Conservation (phyloP, 2,329 filamentous ascomycete genomes). For the Fusarium sp. region DNA sequence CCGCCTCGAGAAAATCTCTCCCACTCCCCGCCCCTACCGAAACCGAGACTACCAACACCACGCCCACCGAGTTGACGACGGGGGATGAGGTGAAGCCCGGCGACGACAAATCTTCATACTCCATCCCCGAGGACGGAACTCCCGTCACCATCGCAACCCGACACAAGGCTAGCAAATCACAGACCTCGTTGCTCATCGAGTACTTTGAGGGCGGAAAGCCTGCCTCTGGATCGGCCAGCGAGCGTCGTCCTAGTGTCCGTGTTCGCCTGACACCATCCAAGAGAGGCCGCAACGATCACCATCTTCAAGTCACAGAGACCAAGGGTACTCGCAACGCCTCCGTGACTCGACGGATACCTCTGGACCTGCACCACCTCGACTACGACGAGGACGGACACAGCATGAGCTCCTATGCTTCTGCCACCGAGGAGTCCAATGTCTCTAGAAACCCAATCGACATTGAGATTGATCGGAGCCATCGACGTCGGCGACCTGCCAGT, state of each 20-base stretch:
- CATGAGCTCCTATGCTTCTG: conserved; percentile 77
- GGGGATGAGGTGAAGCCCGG: conserved; percentile 73
- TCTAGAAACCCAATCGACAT: conserved; percentile 83
- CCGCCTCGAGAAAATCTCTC: conserved; percentile 64
- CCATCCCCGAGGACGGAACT: conserved; percentile 84
- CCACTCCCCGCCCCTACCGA: conserved; percentile 82
- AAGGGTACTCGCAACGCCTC: conserved; percentile 75
- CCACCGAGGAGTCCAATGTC: conserved; percentile 79
- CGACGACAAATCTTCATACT: conserved; percentile 76
- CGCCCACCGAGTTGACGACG: conserved; percentile 64
- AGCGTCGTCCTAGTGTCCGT: conserved; percentile 81
- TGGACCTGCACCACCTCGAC: conserved; percentile 52
- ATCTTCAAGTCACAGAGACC: conserved; percentile 86
- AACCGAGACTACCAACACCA: conserved; percentile 65
- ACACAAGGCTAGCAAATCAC: conserved; percentile 68
- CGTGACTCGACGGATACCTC: conserved; percentile 61
- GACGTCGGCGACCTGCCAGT: conserved; percentile 70
- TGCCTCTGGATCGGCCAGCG: conserved; percentile 60
- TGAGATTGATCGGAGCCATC: conserved; percentile 73
- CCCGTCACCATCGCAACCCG: conserved; percentile 90
- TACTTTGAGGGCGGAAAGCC: conserved; percentile 85
- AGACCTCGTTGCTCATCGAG: conserved; percentile 91
- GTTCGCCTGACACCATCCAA: conserved; percentile 81
- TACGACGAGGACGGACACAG: conserved; percentile 69
- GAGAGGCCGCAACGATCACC: conserved; percentile 69